Percentiles rank a stretch among this genome's conserved stretches.
Evolutionary conservation across 306 rosid species (phyloP).

Genomic region (Vachellia collinsii): DNA sequence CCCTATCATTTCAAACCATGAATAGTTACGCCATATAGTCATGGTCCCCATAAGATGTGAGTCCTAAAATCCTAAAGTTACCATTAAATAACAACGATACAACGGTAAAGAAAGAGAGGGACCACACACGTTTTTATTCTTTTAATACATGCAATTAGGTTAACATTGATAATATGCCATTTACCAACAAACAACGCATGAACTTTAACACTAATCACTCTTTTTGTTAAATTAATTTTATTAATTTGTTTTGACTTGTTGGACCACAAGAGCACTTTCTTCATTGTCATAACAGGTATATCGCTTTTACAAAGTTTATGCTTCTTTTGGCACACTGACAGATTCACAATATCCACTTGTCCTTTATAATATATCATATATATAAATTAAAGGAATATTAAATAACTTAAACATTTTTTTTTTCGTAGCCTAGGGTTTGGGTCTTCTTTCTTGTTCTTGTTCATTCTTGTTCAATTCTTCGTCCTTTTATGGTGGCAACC

Average conservation of each 20-base stretch:
- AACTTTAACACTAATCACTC: conserved; percentile 3
- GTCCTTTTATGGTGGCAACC: background rate
- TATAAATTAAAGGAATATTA: background rate
- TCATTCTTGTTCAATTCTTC: background rate
- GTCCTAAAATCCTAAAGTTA: conserved; percentile 24
- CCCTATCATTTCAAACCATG: conserved; percentile 28
- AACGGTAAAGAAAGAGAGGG: conserved; percentile 30
- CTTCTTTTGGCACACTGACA: conserved; percentile 33
- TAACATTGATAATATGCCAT: conserved; percentile 22
- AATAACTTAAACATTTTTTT: background rate
- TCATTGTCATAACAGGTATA: conserved; percentile 37
- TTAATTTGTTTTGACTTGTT: conserved; percentile 18
- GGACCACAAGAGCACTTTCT: conserved; percentile 49
- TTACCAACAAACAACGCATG: conserved; percentile 23
- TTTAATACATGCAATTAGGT: conserved; percentile 29
- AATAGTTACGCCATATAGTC: conserved; percentile 10
- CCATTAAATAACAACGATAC: conserved; percentile 23
- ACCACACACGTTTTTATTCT: conserved; percentile 37
- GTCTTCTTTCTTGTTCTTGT: background rate
- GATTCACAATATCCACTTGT: conserved; percentile 16
- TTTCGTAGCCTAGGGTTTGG: conserved; percentile 14
- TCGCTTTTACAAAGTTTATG: conserved; percentile 32
- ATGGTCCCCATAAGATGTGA: conserved; percentile 34
- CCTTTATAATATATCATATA: background rate
- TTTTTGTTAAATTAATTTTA: background rate